Evolutionary conservation across 2,329 filamentous ascomycete genomes (phyloP), one percentile per base, ranked within the genome.

Genomic region (Fusarium temperatum): DNA sequence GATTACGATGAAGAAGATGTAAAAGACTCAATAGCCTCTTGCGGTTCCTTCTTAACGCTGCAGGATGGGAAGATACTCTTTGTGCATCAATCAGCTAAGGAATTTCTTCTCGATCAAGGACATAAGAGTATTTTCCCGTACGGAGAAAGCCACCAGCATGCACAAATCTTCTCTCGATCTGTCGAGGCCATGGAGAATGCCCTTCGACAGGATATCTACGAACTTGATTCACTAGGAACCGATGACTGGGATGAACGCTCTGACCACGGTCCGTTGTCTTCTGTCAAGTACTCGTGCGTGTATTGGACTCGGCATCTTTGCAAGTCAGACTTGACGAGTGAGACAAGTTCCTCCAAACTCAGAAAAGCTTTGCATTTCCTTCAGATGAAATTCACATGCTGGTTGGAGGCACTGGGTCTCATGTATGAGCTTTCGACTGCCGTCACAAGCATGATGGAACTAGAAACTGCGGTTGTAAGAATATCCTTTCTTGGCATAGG

Each of bases 11-110:
- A 50, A 18, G 11, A n/a, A 3, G 47, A 50, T 5, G 22, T 24
- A 0, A 0, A 13, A 18, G 47, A 50, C 3, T 4, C 11, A 0
- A 32, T 50, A 0, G 15, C 8, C 2, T 32, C 14, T 6, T 42
- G 26, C 0, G 15, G 53, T 0, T 56, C 53, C 0, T 42, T 56
- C 5, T 3, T 56, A 8, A 24, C 6, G 3, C 4, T 56, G 0
- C 22, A 56, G 1, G 6, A 15, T 4, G 3, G 7, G 6, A 6
- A 14, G 5, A 11, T 56, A 0, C 24, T 41, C 11, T 56, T 56
- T n/a, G 28, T 42, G 0, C 36, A 56, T 1, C 53, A 56, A 20
- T 56, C 53, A 15, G 53, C 53, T 0, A 56, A 42, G 17, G 53
- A 56, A 0, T 56, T 20, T 4, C 36, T 55, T 0, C 10, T 55